These are phyloP conservation scores for Trametes gibbosa DNA, from an alignment of 768 basidiomycete genomes.

Conservation along the genomic window DNA sequence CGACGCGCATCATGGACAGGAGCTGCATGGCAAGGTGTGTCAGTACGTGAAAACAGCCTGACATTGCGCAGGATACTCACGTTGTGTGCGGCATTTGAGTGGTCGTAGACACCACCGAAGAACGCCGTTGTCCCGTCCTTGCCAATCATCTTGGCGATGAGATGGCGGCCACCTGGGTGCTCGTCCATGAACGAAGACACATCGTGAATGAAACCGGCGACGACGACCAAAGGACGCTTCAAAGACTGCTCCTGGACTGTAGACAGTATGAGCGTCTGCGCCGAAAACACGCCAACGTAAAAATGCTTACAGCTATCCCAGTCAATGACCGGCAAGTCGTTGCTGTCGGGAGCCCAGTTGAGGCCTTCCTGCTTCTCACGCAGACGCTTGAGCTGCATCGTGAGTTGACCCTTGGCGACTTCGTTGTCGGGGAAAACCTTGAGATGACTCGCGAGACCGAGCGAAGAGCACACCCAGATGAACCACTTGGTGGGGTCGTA, in stretches of 20 bases:
- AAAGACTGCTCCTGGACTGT: conserved; percentile 76
- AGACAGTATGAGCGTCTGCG: not conserved
- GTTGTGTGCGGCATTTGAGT: conserved; percentile 87
- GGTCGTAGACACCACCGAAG: conserved; percentile 89
- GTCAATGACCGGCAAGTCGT: conserved; percentile 74
- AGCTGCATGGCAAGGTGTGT: conserved; percentile 27
- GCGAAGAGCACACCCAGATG: conserved; percentile 56
- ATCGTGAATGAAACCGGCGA: conserved; percentile 94
- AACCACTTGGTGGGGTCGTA: conserved; percentile 95
- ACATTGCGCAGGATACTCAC: conserved; percentile 36
- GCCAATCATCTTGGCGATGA: conserved; percentile 81
- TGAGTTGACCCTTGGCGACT: conserved; percentile 83
- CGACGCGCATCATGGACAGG: conserved; percentile 61
- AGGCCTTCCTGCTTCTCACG: conserved; percentile 74
- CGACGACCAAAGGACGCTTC: conserved; percentile 77
- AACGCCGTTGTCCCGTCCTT: conserved; percentile 92
- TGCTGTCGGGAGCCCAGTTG: conserved; percentile 74
- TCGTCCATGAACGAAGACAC: conserved; percentile 82
- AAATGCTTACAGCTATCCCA: conserved; percentile 77
- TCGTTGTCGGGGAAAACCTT: conserved; percentile 73
- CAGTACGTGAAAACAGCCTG: not conserved
- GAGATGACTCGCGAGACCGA: conserved; percentile 61
- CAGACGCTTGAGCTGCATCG: conserved; percentile 90
- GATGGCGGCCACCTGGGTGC: conserved; percentile 87
- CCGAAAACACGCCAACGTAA: not conserved